Base-by-base conservation (phyloP, 1,284 basidiomycete species). In the Trichosporon sp. region DNA sequence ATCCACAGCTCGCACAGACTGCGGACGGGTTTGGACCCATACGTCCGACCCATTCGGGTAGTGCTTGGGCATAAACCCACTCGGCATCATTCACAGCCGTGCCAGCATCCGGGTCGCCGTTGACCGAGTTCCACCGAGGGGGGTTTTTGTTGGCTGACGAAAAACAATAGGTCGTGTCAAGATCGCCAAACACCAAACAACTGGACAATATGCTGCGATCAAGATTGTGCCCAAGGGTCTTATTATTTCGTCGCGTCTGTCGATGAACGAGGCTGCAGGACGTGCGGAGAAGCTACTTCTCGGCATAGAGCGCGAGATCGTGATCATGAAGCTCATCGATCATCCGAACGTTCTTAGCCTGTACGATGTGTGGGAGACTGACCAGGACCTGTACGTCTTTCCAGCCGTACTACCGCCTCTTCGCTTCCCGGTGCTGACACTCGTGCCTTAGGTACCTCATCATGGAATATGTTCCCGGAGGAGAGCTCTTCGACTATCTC, bases 271-370 rank as follows among this genome's bases (percentile, higher is more conserved):
- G 74, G 88, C 91, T 8, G 80, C 79, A 11, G 80, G 81, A 19
- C 77, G 78, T 73, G 88, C 88, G 73, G 94, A 97, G 78, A 96
- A 96, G 85, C 90, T 94, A 77, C 87, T 92, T 72, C 88, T 93
- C 64, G 91, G 91, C 63, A 91, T 98, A 75, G 95, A 98, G 84
- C 90, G 96, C 75, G 97, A 99, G 85, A 98, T 99, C 73, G 94
- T 98, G 77, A 93, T 99, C 83, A 98, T 99, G 96, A 98, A 98
- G 84, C 90, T 99, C 73, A 92, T 99, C 79, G 92, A 97, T 78
- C 96, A 99, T 81, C 96, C 96, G 1, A 98, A 98, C 84, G 90
- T 99, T 74, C 88, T 97, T 86, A 91, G 91, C 67, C 88, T 99
- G 67, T 96, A 96, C 86, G 96, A 99, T 80, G 96, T 99, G 72